Percentiles rank a stretch among this genome's conserved stretches.
Evolutionary conservation across 305 asterid genomes (phyloP).

Genomic region (Solanum hybrid): DNA sequence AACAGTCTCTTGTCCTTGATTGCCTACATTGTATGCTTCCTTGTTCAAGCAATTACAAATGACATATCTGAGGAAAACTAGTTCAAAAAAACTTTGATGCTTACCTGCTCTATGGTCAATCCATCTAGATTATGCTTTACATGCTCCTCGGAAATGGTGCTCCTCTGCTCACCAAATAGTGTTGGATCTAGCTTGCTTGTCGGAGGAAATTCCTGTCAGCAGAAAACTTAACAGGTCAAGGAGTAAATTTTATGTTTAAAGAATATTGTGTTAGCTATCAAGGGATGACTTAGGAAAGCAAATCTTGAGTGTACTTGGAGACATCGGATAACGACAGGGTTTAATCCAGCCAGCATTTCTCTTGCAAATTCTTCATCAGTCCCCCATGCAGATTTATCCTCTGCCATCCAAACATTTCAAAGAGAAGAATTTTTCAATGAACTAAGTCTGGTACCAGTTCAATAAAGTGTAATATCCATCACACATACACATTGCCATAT

Average conservation of each 20-base stretch:
- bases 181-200: conserved; percentile 14
- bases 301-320: conserved; percentile 18
- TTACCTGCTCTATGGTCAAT: conserved; percentile 18
- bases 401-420: conserved; percentile 6
- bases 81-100: neutral
- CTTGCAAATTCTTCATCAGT: conserved; percentile 4
- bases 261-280: neutral
- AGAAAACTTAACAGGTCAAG: neutral
- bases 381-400: conserved; percentile 31
- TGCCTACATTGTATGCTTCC: conserved; percentile 28
- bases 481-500: neutral
- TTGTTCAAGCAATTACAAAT: neutral
- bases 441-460: neutral
- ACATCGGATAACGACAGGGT: conserved; percentile 22
- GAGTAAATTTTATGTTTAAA: neutral
- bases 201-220: conserved; percentile 20
- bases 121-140: conserved; percentile 21
- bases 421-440: neutral
- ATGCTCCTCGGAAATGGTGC: conserved; percentile 15
- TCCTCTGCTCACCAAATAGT: conserved; percentile 15
- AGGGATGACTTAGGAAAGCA: neutral
- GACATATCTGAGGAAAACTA: neutral
- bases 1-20: conserved; percentile 28
- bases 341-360: conserved; percentile 27
- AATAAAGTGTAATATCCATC: neutral